Base-by-base conservation (phyloP, 2,329 filamentous ascomycete genomes). In the Pestalotiopsis sp. region DNA sequence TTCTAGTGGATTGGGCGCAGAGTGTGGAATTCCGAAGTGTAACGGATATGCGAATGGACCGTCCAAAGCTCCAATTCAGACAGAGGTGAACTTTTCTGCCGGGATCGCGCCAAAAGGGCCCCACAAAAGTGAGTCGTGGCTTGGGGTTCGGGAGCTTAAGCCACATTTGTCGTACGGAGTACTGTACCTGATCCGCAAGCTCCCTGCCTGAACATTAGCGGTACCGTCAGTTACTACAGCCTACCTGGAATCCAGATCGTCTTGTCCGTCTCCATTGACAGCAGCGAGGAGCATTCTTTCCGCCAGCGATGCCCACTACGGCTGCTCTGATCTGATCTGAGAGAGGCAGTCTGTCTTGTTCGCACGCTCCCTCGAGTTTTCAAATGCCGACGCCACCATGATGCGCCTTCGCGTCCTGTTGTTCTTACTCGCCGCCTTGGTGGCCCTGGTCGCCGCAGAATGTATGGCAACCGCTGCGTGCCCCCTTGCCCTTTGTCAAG, bases 361-460 rank as follows among this genome's bases (percentile, higher is more conserved):
- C 38, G 31, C 20, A 41, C 38, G 7, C 23, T 38, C n/a, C 14
- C 20, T 52, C 7, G 17, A 27, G 14, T 17, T 12, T 17, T 14
- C 27, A 39, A 41, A 68, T 41, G 17, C 31, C 56, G 45, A 72
- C 66, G 45, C 72, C 66, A 60, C 59, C 57, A 79, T 76, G 76
- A 73, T 74, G 65, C 75, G 73, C 41, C 69, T 77, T 36, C 70
- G 73, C 13, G 27, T 77, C 60, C 68, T 76, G 58, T 68, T 80
- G 9, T 72, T 79, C 67, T 66, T 80, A 36, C 41, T 78, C 62
- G 76, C 76, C 61, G 70, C 72, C 11, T 69, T 81, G n/a, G 68
- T 75, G 41, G 78, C 77, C 13, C 70, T 79, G 20, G 75, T 72
- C 3, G 72, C 73, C 27, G 85, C 86, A 74, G 75, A 79, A 45